Evolutionary conservation across 2,329 filamentous ascomycete genomes (phyloP), one percentile per base, ranked within the genome.

Genomic region (Calonectria ilicicola): DNA sequence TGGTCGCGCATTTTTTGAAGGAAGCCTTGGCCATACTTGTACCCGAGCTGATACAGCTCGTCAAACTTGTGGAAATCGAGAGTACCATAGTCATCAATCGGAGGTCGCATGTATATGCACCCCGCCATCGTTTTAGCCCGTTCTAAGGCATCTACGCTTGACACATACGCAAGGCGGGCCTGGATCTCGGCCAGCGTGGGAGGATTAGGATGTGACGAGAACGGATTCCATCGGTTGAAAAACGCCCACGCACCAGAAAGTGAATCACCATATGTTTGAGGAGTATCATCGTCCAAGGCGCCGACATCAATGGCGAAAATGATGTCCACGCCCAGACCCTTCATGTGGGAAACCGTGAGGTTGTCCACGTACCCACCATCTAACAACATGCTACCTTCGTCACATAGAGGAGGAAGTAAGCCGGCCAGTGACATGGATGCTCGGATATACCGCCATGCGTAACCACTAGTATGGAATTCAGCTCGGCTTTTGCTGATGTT

Each of bases 321-420:
- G 53, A 97, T 92, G 80, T 98, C 95, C 14, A 95, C 95, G 0
- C 97, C 97, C 0, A 99, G 89, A 3, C 92, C 93, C 83, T 98
- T 98, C 97, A 99, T 99, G 84, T 98, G 96, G 17, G 95, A 93
- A 21, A 99, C 97, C 0, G 97, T 98, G 70, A 99, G 87, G 79
- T 99, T 99, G 87, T 99, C 97, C 65, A 98, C 93, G 83, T 99
- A 99, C 19, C 97, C 97, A 49, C 97, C 97, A 79, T 99, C 97
- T 0, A 99, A 89, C 2, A 99, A 89, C 95, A 99, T 98, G 86
- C 93, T 96, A 27, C 97, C 97, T 80, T 99, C 96, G 81, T 99
- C 97, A 80, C 97, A 99, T 23, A 99, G 90, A 0, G 97, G 97
- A 15, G 97, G 97, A 8, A 99, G 87, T 12, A 99, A 86, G 2